These are phyloP conservation scores for Epichloe coenophiala DNA, from an alignment of 2,329 filamentous ascomycete species.

Conservation along the genomic window DNA sequence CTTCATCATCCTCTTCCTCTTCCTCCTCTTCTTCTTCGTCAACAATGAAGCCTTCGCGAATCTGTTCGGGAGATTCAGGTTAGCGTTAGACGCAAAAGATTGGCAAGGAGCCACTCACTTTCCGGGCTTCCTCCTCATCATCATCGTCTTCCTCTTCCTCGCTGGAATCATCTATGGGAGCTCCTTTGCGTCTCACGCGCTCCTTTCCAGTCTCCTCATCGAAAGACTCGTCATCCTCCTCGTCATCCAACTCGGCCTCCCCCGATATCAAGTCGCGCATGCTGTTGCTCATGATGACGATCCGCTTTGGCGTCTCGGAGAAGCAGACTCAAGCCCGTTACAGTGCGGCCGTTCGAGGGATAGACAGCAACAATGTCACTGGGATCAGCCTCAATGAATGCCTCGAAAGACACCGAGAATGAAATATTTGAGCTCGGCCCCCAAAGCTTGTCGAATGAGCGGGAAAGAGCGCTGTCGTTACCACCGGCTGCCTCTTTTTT, in stretches of 20 bases:
- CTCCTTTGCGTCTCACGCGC: slow-evolving; percentile 26
- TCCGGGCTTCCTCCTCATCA: slow-evolving; percentile 70
- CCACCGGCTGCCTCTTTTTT: slow-evolving; percentile 7
- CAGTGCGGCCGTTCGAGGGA: not conserved
- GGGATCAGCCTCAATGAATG: not conserved
- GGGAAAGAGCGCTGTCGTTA: slow-evolving; percentile 1
- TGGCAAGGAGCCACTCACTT: slow-evolving; percentile 31
- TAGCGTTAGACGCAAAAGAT: not conserved
- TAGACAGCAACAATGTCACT: not conserved
- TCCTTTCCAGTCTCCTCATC: slow-evolving; percentile 61
- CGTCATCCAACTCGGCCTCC: slow-evolving; percentile 73
- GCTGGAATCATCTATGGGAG: slow-evolving; percentile 62
- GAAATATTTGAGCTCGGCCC: not conserved
- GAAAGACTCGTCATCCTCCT: slow-evolving; percentile 73
- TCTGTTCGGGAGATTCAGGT: slow-evolving; percentile 32
- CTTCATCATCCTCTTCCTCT: slow-evolving; percentile 54
- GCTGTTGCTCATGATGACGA: slow-evolving; percentile 42
- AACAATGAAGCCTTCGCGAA: slow-evolving; percentile 90
- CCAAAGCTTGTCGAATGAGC: slow-evolving; percentile 5
- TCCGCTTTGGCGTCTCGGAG: not conserved
- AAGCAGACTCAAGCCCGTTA: not conserved
- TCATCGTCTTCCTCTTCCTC: slow-evolving; percentile 90
- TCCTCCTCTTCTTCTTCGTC: slow-evolving; percentile 52
- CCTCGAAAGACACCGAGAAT: not conserved
- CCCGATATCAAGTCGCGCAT: slow-evolving; percentile 71